phyloP scores from a whole-genome alignment of 805 yeast species.

The Starmerella bombicola region DNA sequence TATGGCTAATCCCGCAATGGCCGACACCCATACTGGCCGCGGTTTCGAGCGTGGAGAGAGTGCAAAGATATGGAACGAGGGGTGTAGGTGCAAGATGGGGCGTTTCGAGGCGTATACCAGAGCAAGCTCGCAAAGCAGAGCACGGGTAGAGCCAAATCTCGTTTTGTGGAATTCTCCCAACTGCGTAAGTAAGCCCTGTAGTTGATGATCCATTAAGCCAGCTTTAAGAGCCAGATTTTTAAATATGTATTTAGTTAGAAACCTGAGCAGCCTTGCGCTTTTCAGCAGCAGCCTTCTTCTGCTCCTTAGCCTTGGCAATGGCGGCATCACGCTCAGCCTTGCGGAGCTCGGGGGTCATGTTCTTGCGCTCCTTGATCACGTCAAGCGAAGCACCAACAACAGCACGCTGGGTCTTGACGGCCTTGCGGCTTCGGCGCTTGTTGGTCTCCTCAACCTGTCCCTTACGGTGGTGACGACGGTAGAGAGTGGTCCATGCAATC shows the following conservation, averaged over 20 bases:
- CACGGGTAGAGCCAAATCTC: too few relatives aligned
- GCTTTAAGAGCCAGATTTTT: not conserved
- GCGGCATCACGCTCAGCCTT: conserved; percentile 94
- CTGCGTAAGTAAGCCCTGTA: too few relatives aligned
- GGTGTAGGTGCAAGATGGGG: too few relatives aligned
- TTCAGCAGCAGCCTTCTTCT: conserved; percentile 76
- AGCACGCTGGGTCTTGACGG: conserved; percentile 98
- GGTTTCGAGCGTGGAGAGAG: too few relatives aligned
- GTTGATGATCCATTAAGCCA: not conserved
- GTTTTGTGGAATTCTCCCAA: too few relatives aligned
- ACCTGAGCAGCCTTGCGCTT: conserved; percentile 77
- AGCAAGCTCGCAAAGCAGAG: too few relatives aligned
- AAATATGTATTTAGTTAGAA: conserved; percentile 15
- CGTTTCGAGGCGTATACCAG: too few relatives aligned
- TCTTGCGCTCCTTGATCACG: conserved; percentile 94
- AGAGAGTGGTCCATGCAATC: conserved; percentile 98
- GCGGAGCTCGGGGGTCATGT: conserved; percentile 92
- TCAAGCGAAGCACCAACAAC: conserved; percentile 99
- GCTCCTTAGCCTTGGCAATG: conserved; percentile 40
- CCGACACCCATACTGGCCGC: too few relatives aligned
- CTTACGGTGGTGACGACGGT: conserved; percentile 99
- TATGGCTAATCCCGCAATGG: not conserved
- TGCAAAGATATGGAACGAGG: too few relatives aligned
- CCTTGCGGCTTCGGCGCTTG: conserved; percentile 94
- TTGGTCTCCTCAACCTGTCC: conserved; percentile 97